A percentile compares a stretch with the other conserved stretches of the same genome.
Evolutionary conservation across 202 grass and related monocot genomes (phyloP).

Genomic region (Dendrocalamus latiflorus): DNA sequence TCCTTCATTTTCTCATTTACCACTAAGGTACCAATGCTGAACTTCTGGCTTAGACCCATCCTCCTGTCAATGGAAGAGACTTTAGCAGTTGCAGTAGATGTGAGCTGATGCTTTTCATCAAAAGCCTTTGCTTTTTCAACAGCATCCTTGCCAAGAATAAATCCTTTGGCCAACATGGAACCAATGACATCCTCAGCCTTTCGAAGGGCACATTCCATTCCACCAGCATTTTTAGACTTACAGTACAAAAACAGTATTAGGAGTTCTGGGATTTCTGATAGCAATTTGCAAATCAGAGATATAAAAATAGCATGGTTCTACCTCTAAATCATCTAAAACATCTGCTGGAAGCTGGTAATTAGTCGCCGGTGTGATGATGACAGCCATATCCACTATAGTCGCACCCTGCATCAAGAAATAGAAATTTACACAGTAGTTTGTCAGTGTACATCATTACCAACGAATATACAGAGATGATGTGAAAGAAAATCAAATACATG

Average conservation of each 20-base stretch:
- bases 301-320: constrained; percentile 12
- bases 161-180: no score
- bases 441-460: background rate
- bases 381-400: constrained; percentile 76
- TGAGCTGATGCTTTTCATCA: constrained; percentile 50
- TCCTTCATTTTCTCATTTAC: constrained; percentile 69
- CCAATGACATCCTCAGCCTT: no score
- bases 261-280: no score
- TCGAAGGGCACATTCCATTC: no score
- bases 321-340: constrained; percentile 25
- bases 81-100: constrained; percentile 47
- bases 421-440: background rate
- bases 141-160: no score
- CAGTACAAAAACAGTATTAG: no score
- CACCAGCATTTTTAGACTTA: no score
- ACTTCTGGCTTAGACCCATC: constrained; percentile 53
- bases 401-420: constrained; percentile 52
- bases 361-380: constrained; percentile 59
- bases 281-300: no score
- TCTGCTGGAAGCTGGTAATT: constrained; percentile 57
- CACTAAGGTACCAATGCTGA: constrained; percentile 39
- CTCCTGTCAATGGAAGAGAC: constrained; percentile 45
- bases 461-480: background rate
- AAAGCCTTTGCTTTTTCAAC: no score
- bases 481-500: background rate